A percentile compares a stretch with the other conserved stretches of the same genome.
Evolutionary conservation across 2,329 filamentous ascomycete species (phyloP).

Genomic region (Fusarium miscanthi): DNA sequence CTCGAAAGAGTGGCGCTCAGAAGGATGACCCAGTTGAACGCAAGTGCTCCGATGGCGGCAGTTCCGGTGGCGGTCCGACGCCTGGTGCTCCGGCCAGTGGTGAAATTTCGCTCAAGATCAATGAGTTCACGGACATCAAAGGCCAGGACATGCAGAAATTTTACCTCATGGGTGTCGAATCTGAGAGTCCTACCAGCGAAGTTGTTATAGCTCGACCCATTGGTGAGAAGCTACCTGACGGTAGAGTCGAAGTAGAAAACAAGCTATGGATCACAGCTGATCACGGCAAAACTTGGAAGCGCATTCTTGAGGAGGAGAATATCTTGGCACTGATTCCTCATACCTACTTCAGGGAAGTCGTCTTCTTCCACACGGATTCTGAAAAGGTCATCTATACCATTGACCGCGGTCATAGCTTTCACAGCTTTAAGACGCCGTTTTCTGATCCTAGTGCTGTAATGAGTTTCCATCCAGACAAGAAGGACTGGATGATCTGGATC

Average conservation of each 20-base stretch:
- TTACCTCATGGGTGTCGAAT: constrained; percentile 83
- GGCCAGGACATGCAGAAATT: constrained; percentile 64
- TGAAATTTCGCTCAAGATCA: constrained; percentile 70
- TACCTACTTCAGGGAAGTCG: constrained; percentile 81
- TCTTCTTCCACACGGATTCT: constrained; percentile 83
- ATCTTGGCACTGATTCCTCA: constrained; percentile 81
- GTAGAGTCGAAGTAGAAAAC: constrained; percentile 57
- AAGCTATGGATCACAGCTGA: constrained; percentile 80
- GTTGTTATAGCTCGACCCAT: constrained; percentile 69
- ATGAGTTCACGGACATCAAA: constrained; percentile 68
- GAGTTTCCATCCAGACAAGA: constrained; percentile 84
- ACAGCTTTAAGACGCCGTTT: constrained; percentile 77
- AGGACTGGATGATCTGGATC: constrained; percentile 93
- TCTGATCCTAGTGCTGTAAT: constrained; percentile 61
- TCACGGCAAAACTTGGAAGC: constrained; percentile 88
- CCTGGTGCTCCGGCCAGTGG: constrained; percentile 69
- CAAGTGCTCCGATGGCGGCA: constrained; percentile 74
- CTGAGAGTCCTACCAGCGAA: constrained; percentile 75
- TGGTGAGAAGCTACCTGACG: constrained; percentile 47
- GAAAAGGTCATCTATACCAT: constrained; percentile 79
- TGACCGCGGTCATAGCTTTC: constrained; percentile 79
- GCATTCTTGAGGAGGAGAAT: constrained; percentile 74
- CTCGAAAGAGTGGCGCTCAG: constrained; percentile 67
- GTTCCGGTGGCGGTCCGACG: constrained; percentile 47
- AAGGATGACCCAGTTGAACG: constrained; percentile 80